Evolutionary conservation across 2,329 filamentous ascomycete species (phyloP), one percentile per base, ranked within the genome.

Genomic region (Lecanicillium sp.): DNA sequence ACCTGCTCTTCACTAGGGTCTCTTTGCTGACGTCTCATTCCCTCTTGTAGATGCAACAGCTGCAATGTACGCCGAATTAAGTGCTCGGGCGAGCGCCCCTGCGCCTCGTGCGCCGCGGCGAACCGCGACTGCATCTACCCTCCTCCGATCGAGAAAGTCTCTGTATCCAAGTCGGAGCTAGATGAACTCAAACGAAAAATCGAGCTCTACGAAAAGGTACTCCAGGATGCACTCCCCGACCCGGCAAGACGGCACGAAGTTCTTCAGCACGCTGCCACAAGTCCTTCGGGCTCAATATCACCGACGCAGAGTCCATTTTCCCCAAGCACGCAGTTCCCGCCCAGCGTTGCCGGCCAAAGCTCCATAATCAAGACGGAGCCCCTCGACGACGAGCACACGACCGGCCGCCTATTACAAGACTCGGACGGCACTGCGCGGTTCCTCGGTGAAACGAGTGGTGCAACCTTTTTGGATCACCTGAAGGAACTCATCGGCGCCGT

Each of bases 51-150:
- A 41, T 73, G 70, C 58, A 73, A 74, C 48, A 64, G 57, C 50
- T 74, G 70, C 56, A 74, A 74, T 54, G 50, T 71, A 33, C 65
- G 69, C 32, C 64, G 70, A 41, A 66, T 71, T 51, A 72, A 69
- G 46, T 74, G 70, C 53, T 71, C 68, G 11, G 70, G 70, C 33
- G 61, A 69, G 4, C 53, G 49, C n/a, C 70, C 70, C 0, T 74
- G 70, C 49, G 49, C 51, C 29, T 66, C 70, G 45, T 74, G 70
- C 47, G 47, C 50, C 17, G 57, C 56, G 27, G 55, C 63, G 20
- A 59, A 62, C 22, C 59, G 70, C 41, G 61, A 68, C 9, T 74
- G 70, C 50, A 46, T 64, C 36, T 74, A 73, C 48, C 70, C 70
- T 14, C 50, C 53, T n/a, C 44, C 56, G 4, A 48, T 65, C 28